Conservation (phyloP, 169 alveolate genomes). For the Gregarina niphandrodes region DNA sequence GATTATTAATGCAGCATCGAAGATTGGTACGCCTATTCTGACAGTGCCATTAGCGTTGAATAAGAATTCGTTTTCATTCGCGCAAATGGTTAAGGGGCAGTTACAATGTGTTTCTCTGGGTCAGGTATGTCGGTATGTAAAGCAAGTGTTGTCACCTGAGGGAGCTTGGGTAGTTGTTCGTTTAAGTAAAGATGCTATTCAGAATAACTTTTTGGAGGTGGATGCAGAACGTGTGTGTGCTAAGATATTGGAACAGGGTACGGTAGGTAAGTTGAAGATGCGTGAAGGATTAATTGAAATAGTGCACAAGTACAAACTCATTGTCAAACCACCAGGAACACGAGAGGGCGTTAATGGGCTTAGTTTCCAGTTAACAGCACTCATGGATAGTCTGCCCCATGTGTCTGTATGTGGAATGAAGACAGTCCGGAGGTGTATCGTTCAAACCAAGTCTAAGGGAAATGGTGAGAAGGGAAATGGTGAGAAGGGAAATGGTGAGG, state of each 20-base stretch:
- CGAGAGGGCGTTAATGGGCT: no score
- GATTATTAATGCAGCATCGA: conserved; percentile 80
- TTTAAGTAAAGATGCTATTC: conserved; percentile 6
- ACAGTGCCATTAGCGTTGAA: conserved; percentile 48
- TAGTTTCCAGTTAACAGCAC: no score
- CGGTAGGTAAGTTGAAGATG: no score
- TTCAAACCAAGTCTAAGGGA: no score
- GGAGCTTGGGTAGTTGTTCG: not conserved
- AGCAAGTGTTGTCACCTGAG: not conserved
- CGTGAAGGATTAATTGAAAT: not conserved
- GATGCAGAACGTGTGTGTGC: not conserved
- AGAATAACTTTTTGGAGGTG: not conserved
- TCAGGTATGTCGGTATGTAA: conserved; percentile 29
- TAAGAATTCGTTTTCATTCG: conserved; percentile 31
- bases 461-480: no score
- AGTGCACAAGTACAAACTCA: not conserved
- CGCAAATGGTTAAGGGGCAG: conserved; percentile 58
- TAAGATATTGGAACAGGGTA: not conserved
- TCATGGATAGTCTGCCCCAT: no score
- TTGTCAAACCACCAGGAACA: not conserved
- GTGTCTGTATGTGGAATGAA: no score
- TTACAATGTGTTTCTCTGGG: conserved; percentile 58
- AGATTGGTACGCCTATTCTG: conserved; percentile 80
- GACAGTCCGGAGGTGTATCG: no score
- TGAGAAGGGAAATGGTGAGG: not conserved